Evolutionary conservation across 495 filamentous ascomycete genomes (phyloP), one percentile per base, ranked within the genome.

Genomic region (Penicillium cosmopolitanum): DNA sequence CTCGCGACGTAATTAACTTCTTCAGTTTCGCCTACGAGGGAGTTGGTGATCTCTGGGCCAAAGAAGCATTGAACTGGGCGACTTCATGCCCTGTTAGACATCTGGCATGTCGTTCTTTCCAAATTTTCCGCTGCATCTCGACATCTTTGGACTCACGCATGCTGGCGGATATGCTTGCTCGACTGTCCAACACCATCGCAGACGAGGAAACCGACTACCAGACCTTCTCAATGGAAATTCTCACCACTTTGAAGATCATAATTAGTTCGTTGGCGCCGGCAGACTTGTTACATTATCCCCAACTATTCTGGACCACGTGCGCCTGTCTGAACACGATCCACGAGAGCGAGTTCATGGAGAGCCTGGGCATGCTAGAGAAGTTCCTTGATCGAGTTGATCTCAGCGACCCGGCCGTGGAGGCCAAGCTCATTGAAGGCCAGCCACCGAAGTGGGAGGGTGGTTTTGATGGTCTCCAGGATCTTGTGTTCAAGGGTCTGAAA

Each of bases 61-160:
- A 90, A 66, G 82, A 94, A 56, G 91, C 93, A 0, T 78, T 99
- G 58, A 89, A 87, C 53, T 99, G 95, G 95, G 95, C 96, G 31
- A 97, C 95, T 0, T 95, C 91, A 6, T 99, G 96, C 67, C 91
- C 95, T 0, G 96, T 98, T n/a, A 82, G 91, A 33, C 95, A 99
- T 77, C 77, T 98, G 38, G 95, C 95, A 2, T 99, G 95, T 68
- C 85, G 95, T 44, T 98, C 96, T 7, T 97, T 99, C 73, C 96
- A 99, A 72, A 89, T 98, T 1, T 99, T 97, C 79, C 84, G 95
- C 11, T 97, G 93, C 69, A 91, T 97, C 53, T 85, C 94, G 36
- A 93, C 89, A 10, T 90, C 91, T 2, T 75, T 97, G 21, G 96
- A 98, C 67, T 92, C 93, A 57, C 75, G 84, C 51, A 98, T 97